Base-by-base conservation (phyloP, 495 filamentous ascomycete species). In the Penicillium pancosmium region DNA sequence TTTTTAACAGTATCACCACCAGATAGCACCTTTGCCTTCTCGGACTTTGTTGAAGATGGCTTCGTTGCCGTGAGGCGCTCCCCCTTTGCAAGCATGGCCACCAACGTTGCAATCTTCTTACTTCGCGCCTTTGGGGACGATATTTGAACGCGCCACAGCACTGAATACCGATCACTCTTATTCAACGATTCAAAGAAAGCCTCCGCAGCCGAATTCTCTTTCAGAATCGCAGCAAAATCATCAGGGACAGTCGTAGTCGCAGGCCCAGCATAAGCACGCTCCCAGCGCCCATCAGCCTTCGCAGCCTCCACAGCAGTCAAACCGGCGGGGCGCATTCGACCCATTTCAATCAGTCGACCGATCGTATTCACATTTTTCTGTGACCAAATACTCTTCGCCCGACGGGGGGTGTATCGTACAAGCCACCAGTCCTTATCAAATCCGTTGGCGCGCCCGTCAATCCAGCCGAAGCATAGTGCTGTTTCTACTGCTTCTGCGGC, bases 381-480 rank as follows among this genome's bases (percentile, higher is more conserved):
- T 67, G 82, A 85, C 84, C 82, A 86, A 34, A 80, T 65, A 61
- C 80, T 83, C 52, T 76, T 78, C 47, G 73, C 57, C 15, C 81
- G 76, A 2, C 83, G 81, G 3, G 82, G 81, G 2, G 82, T 84
- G 70, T 83, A 85, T 2, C 78, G 73, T 55, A 80, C 79, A 10
- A 81, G 52, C 70, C 77, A 80, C 65, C 67, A 74, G 16, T 69
- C 49, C 6, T 69, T 63, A 56, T 81, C 71, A 55, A 73, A 67
- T 21, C 63, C 56, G 21, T 78, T 76, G 0, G 69, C 74, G 50
- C 82, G 82, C 4, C 82, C 83, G 64, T 86, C 83, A 52, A 86
- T 86, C 83, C 83, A 86, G 7, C 83, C 82, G 58, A 80, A 80
- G 61, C 83, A 86, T 3, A 86, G 68, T 7, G 82, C 81, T 25